Evolutionary conservation across 2,329 filamentous ascomycete species (phyloP).

Genomic region (Sclerotiophoma versabilis): DNA sequence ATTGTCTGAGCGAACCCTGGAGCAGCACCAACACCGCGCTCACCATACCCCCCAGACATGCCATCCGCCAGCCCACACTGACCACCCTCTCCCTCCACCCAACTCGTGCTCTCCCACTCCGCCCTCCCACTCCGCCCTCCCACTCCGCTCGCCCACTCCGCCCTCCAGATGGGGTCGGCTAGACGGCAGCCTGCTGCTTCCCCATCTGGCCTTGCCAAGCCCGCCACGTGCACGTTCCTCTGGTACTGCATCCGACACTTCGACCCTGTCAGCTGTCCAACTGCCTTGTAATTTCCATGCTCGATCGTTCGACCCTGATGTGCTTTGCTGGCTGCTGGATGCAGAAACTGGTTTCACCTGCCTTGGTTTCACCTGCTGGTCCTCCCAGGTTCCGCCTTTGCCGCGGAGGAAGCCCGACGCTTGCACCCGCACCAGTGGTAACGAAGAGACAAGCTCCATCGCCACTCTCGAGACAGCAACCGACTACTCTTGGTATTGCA

Average conservation of each 20-base stretch:
- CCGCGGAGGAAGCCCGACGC: neutral
- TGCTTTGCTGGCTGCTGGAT: neutral
- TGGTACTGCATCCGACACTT: neutral
- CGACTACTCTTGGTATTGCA: constrained; percentile 1
- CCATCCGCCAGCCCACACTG: too few species aligned
- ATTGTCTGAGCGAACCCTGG: too few species aligned
- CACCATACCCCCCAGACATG: too few species aligned
- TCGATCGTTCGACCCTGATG: neutral
- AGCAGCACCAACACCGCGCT: too few species aligned
- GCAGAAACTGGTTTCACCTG: neutral
- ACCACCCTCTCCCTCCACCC: too few species aligned
- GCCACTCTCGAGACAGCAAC: neutral
- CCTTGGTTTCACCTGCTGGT: neutral
- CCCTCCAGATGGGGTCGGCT: constrained; percentile 10
- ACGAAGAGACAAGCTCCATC: constrained; percentile 8
- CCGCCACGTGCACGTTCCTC: constrained; percentile 5
- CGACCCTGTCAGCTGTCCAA: neutral
- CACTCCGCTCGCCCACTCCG: too few species aligned
- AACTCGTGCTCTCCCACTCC: too few species aligned
- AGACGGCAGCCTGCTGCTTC: constrained; percentile 6
- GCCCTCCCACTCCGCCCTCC: too few species aligned
- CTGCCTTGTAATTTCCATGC: neutral
- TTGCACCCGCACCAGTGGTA: constrained; percentile 2
- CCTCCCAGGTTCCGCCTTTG: neutral
- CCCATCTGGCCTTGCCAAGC: neutral